Evolutionary conservation across 306 rosid species (phyloP), one percentile per base, ranked within the genome.

Genomic region (Rubus idaeus): DNA sequence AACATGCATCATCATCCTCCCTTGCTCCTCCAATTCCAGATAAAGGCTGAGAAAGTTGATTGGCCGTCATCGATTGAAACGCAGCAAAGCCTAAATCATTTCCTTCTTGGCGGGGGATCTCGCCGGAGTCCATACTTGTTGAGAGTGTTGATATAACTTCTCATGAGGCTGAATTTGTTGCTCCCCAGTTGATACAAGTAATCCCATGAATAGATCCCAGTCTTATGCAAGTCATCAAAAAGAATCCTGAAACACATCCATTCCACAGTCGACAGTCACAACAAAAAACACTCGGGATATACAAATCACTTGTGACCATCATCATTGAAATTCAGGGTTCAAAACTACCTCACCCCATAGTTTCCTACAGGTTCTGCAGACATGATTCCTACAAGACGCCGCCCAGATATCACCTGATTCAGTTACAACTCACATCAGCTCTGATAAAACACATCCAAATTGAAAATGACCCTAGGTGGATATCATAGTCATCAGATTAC

Each of bases 211-310:
- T 83, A 88, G 42, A 94, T 94, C 44, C 98, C 96, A 13, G 93
- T 94, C 85, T 89, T 91, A 76, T 90, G 96, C 89, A 91, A 90
- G 86, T 94, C 97, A 70, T 94, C 96, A 14, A 94, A 94, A 72
- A 84, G 65, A 50, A 94, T 77, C 93, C 95, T 91, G 85, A 50
- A 77, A 69, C 69, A 80, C 71, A 81, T 35, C 73, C 80, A 84
- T 52, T 65, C 67, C 50, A 56, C 12, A 79, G 26, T 72, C 71
- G 53, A 45, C 12, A 64, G 2, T 56, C 60, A 8, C 16, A 14
- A 8, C 14, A 16, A 0, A 14, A 42, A 4, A 8, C 9, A 67
- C 20, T 75, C 77, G 3, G 4, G 14, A 84, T 9, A 14, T 20
- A 17, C 10, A 77, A 61, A 50, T 39, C 1, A 26, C 39, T 57